A percentile compares a stretch with the other conserved stretches of the same genome.
Evolutionary conservation across 1,284 basidiomycete species (phyloP).

Genomic region (Moniliophthora roreri): DNA sequence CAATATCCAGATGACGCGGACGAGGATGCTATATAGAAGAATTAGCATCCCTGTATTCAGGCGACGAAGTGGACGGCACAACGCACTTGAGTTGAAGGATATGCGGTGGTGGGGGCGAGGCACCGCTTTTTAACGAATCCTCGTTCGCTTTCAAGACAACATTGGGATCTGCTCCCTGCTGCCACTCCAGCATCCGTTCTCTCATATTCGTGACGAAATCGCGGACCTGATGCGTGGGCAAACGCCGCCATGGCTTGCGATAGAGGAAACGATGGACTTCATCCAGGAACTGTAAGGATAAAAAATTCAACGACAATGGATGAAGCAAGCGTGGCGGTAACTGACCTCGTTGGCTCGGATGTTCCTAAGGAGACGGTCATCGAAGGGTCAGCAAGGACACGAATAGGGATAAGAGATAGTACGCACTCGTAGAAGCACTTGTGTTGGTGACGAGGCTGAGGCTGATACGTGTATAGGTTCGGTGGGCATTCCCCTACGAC

Average conservation of each 20-base stretch:
- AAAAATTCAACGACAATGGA: too few species aligned
- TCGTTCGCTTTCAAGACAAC: background rate
- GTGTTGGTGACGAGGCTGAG: background rate
- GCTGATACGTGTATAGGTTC: background rate
- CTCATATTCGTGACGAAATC: background rate
- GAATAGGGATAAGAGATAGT: background rate
- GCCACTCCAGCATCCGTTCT: background rate
- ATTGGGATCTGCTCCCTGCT: background rate
- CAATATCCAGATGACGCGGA: background rate
- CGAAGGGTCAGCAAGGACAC: background rate
- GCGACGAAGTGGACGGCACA: too few species aligned
- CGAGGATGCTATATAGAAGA: background rate
- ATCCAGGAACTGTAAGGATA: background rate
- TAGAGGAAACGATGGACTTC: slow-evolving; percentile 1
- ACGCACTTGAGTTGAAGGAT: slow-evolving; percentile 2
- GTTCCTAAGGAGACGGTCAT: background rate
- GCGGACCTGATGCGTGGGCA: background rate
- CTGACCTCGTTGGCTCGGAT: background rate
- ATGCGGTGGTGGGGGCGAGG: background rate
- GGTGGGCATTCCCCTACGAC: background rate
- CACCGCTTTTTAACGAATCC: background rate
- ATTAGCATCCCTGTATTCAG: too few species aligned
- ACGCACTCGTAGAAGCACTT: slow-evolving; percentile 2
- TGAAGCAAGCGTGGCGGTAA: too few species aligned
- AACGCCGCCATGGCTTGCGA: background rate